These are phyloP conservation scores for Xylaria sp. DNA, from an alignment of 2,329 filamentous ascomycete species.

Conservation along the genomic window DNA sequence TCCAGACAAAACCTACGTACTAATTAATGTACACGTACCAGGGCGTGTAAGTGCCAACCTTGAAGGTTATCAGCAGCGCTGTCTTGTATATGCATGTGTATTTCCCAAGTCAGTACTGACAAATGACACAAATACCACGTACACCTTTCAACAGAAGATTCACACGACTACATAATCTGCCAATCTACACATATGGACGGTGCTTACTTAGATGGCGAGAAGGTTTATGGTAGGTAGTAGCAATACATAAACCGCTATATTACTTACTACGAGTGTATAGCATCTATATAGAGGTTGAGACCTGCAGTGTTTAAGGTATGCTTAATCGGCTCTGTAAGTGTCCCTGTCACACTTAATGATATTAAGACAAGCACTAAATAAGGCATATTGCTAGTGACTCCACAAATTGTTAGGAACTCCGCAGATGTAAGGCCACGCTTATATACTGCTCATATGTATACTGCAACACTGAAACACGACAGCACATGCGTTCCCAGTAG, in stretches of 20 bases:
- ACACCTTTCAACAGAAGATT: no score
- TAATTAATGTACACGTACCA: no score
- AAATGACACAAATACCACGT: no score
- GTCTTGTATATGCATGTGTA: no score
- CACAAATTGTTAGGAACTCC: neutral
- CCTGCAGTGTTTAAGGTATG: neutral
- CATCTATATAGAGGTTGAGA: neutral
- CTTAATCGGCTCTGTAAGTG: neutral
- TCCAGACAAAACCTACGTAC: neutral
- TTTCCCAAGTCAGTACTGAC: no score
- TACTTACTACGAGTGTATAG: neutral
- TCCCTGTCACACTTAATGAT: neutral
- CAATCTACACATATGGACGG: no score
- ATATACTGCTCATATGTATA: neutral
- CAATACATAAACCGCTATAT: no score
- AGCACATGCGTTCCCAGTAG: neutral
- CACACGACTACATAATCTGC: no score
- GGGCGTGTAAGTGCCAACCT: no score
- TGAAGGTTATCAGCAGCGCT: no score
- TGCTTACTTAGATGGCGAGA: neutral
- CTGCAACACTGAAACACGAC: neutral
- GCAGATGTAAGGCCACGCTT: neutral
- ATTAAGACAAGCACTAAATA: no score
- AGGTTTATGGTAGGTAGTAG: neutral
- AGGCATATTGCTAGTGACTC: neutral